Percentiles rank a stretch among this genome's conserved stretches.
Evolutionary conservation across 2,329 filamentous ascomycete genomes (phyloP).

Genomic region (Pseudogymnoascus destructans): DNA sequence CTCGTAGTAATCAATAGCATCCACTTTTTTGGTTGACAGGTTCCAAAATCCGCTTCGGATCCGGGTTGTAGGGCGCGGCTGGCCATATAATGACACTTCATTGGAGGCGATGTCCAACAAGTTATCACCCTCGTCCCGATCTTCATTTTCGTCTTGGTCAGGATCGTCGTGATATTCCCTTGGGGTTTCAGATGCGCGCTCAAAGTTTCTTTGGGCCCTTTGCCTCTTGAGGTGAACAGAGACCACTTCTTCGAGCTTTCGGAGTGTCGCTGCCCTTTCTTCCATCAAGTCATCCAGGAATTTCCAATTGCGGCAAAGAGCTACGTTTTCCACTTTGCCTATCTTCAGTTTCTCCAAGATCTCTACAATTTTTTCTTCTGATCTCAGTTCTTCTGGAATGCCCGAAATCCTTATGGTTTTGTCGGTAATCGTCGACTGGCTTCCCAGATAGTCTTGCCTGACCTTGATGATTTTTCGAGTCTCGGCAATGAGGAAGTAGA

Average conservation of each 20-base stretch:
- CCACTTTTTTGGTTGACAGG: slow-evolving; percentile 58
- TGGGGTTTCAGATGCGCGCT: slow-evolving; percentile 19
- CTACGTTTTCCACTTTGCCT: slow-evolving; percentile 79
- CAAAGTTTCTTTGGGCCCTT: slow-evolving; percentile 17
- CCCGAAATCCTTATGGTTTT: slow-evolving; percentile 84
- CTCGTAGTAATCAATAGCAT: slow-evolving; percentile 91
- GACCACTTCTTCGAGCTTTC: slow-evolving; percentile 72
- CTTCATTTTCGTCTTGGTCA: slow-evolving; percentile 30
- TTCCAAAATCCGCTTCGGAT: slow-evolving; percentile 70
- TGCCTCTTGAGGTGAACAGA: slow-evolving; percentile 54
- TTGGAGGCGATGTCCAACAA: slow-evolving; percentile 36
- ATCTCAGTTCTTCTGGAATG: slow-evolving; percentile 65
- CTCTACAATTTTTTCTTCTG: slow-evolving; percentile 70
- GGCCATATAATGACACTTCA: slow-evolving; percentile 29
- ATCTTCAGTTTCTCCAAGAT: slow-evolving; percentile 81
- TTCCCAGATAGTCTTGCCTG: slow-evolving; percentile 82
- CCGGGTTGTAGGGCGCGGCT: slow-evolving; percentile 51
- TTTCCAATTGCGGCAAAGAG: slow-evolving; percentile 76
- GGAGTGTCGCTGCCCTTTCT: slow-evolving; percentile 49
- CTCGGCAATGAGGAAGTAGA: slow-evolving; percentile 73
- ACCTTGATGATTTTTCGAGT: slow-evolving; percentile 76
- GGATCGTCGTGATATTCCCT: slow-evolving; percentile 13
- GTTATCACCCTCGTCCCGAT: slow-evolving; percentile 42
- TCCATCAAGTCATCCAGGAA: slow-evolving; percentile 63
- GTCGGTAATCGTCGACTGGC: slow-evolving; percentile 90